These are phyloP conservation scores for Senecio squalidus DNA, from an alignment of 140 eudicot species.

Conservation along the genomic window DNA sequence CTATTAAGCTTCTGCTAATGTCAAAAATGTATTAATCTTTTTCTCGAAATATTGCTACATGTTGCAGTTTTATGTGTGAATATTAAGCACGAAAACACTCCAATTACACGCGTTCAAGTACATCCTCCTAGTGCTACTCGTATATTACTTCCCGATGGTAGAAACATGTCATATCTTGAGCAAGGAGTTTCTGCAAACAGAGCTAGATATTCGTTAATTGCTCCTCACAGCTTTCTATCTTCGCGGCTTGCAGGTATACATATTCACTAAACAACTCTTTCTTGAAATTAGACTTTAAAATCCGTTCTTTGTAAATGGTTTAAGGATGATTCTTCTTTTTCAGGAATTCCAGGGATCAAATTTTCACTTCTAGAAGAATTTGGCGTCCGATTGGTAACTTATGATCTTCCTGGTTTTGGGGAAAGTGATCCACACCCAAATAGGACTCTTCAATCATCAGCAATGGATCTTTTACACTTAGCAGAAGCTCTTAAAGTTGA, in stretches of 20 bases:
- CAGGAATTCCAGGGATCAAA: constrained; percentile 81
- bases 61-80: constrained; percentile 62
- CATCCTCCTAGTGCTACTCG: constrained; percentile 70
- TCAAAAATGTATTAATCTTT: neutral
- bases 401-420: constrained; percentile 94
- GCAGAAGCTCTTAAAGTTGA: constrained; percentile 49
- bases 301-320: neutral
- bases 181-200: constrained; percentile 62
- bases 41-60: neutral
- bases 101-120: constrained; percentile 37
- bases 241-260: constrained; percentile 78
- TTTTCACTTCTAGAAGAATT: constrained; percentile 57
- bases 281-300: neutral
- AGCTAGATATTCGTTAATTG: constrained; percentile 61
- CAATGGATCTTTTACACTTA: constrained; percentile 66
- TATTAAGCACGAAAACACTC: constrained; percentile 24
- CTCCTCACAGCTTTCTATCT: constrained; percentile 66
- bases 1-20: too few relatives aligned
- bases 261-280: neutral
- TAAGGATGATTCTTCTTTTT: neutral
- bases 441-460: constrained; percentile 77
- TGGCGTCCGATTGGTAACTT: constrained; percentile 75
- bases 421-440: constrained; percentile 85
- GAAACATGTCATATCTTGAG: constrained; percentile 75
- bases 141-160: constrained; percentile 77